These are phyloP conservation scores for Scutellaria barbata DNA, from an alignment of 257 asterid species.

Conservation along the genomic window DNA sequence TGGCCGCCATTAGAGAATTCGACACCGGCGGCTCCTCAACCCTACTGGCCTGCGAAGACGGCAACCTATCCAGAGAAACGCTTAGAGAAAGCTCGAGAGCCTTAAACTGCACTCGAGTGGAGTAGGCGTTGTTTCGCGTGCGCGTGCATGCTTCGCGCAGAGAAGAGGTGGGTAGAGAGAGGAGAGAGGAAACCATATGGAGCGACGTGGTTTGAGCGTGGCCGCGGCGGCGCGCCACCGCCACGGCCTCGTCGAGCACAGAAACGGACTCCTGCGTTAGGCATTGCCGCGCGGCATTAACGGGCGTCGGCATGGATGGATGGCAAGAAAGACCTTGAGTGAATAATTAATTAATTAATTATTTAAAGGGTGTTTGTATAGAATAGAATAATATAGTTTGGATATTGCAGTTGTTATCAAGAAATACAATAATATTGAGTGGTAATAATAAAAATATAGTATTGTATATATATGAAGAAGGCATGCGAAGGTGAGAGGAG, in stretches of 20 bases:
- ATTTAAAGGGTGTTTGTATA: constrained; percentile 14
- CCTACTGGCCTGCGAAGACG: constrained; percentile 48
- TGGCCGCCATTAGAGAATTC: constrained; percentile 90
- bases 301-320: constrained; percentile 84
- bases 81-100: constrained; percentile 84
- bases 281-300: constrained; percentile 83
- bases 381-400: neutral
- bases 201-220: constrained; percentile 94
- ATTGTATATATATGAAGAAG: neutral
- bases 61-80: constrained; percentile 74
- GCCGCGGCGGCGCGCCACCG: constrained; percentile 84
- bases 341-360: neutral
- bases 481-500: constrained; percentile 40
- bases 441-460: neutral
- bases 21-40: constrained; percentile 81
- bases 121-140: constrained; percentile 67
- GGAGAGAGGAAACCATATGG: constrained; percentile 78
- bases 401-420: constrained; percentile 27
- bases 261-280: constrained; percentile 68
- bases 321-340: neutral
- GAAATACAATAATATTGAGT: constrained; percentile 11
- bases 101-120: constrained; percentile 71
- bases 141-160: constrained; percentile 85
- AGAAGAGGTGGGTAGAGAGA: constrained; percentile 66
- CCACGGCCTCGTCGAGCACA: constrained; percentile 83